These are phyloP conservation scores for Botrytis galanthina DNA, from an alignment of 2,329 filamentous ascomycete genomes.

Conservation along the genomic window DNA sequence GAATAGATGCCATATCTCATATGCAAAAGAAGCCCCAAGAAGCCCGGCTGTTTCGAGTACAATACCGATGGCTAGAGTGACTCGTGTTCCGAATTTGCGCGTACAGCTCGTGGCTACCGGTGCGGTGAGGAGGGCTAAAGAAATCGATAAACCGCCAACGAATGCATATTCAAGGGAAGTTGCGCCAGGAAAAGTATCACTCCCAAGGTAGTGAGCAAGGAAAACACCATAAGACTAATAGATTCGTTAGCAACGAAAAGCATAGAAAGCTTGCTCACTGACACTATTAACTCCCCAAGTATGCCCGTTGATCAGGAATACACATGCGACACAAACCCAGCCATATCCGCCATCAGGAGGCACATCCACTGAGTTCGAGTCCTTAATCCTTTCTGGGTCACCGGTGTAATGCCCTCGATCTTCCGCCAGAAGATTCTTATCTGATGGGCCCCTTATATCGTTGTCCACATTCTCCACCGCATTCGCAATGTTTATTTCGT, in stretches of 20 bases:
- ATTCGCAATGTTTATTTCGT: neutral
- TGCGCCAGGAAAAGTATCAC: constrained; percentile 60
- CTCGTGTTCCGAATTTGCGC: constrained; percentile 60
- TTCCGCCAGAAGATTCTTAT: neutral
- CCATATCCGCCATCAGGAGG: constrained; percentile 57
- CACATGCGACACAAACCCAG: constrained; percentile 51
- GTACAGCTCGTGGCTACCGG: constrained; percentile 52
- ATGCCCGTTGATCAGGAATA: constrained; percentile 46
- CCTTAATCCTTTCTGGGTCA: constrained; percentile 5
- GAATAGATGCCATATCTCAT: constrained; percentile 71
- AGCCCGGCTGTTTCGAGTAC: constrained; percentile 63
- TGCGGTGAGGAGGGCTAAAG: constrained; percentile 63
- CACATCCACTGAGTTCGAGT: constrained; percentile 36
- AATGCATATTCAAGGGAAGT: constrained; percentile 70
- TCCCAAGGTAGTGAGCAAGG: constrained; percentile 70
- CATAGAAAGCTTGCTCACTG: constrained; percentile 27
- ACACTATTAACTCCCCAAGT: constrained; percentile 46
- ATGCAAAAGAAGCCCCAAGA: constrained; percentile 68
- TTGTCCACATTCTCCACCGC: neutral
- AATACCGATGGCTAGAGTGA: constrained; percentile 62
- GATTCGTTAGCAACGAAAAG: constrained; percentile 15
- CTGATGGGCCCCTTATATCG: neutral
- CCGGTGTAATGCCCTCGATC: neutral
- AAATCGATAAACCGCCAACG: constrained; percentile 69
- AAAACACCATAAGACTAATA: constrained; percentile 66